Conservation (phyloP, 768 basidiomycete genomes). For the Galerina marginata region DNA sequence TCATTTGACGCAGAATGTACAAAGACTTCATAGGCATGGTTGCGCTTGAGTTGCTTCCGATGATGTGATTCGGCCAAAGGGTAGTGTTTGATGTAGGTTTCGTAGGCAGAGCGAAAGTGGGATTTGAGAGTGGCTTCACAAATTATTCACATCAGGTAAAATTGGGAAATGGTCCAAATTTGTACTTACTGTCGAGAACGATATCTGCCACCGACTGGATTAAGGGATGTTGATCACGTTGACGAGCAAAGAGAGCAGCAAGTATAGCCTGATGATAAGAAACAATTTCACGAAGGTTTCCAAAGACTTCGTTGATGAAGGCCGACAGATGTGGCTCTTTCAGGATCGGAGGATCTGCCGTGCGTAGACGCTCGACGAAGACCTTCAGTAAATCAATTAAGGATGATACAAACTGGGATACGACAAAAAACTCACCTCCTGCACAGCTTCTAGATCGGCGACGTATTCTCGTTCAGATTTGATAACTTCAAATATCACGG, state of each 20-base stretch:
- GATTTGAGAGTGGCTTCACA: constrained; percentile 43
- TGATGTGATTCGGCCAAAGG: constrained; percentile 85
- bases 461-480: constrained; percentile 91
- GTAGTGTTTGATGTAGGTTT: constrained; percentile 87
- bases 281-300: constrained; percentile 75
- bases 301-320: constrained; percentile 85
- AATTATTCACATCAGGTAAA: constrained; percentile 27
- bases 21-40: constrained; percentile 70
- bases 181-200: constrained; percentile 73
- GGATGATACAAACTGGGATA: constrained; percentile 5
- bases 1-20: constrained; percentile 66
- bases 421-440: constrained; percentile 53
- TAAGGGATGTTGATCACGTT: constrained; percentile 85
- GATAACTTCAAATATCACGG: constrained; percentile 87
- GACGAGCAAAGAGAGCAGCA: constrained; percentile 74
- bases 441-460: constrained; percentile 71
- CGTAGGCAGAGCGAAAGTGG: constrained; percentile 71
- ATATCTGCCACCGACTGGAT: constrained; percentile 86
- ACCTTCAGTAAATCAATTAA: constrained; percentile 47
- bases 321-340: constrained; percentile 53
- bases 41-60: constrained; percentile 74
- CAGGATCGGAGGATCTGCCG: constrained; percentile 70
- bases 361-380: constrained; percentile 70
- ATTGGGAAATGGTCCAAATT: constrained; percentile 14
- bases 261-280: constrained; percentile 73